A percentile compares a stretch with the other conserved stretches of the same genome.
phyloP scores from a whole-genome alignment of 1,284 basidiomycete genomes.

The Mycena sp. region DNA sequence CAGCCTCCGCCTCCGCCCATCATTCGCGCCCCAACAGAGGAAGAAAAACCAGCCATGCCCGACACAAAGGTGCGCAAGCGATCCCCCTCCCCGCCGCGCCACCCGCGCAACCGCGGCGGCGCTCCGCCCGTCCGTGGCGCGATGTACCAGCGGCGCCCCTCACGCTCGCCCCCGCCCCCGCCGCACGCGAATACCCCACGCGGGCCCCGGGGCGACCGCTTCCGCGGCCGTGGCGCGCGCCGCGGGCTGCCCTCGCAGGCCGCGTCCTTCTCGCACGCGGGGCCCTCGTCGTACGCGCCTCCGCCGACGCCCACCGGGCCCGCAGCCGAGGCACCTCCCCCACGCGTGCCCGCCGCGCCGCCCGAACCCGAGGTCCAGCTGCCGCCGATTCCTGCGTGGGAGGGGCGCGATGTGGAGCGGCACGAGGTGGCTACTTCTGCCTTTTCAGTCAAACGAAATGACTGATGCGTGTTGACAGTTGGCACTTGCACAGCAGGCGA shows the following conservation, averaged over 20 bases:
- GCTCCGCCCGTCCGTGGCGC: slow-evolving; percentile 1
- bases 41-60: background rate
- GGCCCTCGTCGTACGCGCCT: slow-evolving; percentile 14
- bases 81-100: slow-evolving; percentile 18
- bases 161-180: slow-evolving; percentile 38
- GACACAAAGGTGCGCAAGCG: slow-evolving; percentile 1
- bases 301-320: slow-evolving; percentile 18
- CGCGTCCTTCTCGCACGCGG: slow-evolving; percentile 18
- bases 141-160: slow-evolving; percentile 29
- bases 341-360: slow-evolving; percentile 11
- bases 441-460: background rate
- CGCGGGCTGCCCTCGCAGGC: slow-evolving; percentile 21
- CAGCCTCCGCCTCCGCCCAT: background rate
- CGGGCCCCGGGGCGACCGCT: slow-evolving; percentile 48
- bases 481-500: background rate
- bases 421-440: slow-evolving; percentile 11
- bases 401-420: slow-evolving; percentile 15
- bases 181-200: too few relatives aligned
- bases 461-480: slow-evolving; percentile 35
- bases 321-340: background rate
- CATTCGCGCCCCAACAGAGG: background rate
- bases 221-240: slow-evolving; percentile 4
- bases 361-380: slow-evolving; percentile 13
- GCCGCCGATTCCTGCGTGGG: slow-evolving; percentile 20
- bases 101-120: slow-evolving; percentile 19